A percentile compares a stretch with the other conserved stretches of the same genome.
These are phyloP conservation scores for Balakata baccata DNA, from an alignment of 345 rosid species.

Conservation along the genomic window DNA sequence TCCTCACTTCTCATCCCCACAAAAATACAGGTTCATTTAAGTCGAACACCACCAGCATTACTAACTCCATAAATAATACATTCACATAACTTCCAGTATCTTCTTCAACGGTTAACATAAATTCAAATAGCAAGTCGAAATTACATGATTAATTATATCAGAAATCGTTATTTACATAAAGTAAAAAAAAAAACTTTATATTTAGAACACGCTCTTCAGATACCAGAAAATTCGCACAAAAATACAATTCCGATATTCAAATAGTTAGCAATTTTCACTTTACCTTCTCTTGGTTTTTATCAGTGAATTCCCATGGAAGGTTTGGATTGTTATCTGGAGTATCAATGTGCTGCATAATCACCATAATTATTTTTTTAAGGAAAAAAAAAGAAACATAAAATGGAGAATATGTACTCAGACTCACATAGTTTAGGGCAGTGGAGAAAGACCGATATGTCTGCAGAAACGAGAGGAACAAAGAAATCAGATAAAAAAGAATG, in stretches of 20 bases:
- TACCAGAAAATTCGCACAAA: neutral
- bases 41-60: neutral
- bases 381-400: neutral
- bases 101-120: neutral
- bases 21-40: neutral
- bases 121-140: constrained; percentile 6
- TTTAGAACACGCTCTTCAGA: neutral
- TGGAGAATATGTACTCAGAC: constrained; percentile 15
- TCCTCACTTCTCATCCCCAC: neutral
- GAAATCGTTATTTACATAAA: neutral
- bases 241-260: neutral
- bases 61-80: no score
- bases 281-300: constrained; percentile 63
- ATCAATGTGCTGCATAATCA: constrained; percentile 64
- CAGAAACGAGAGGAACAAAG: constrained; percentile 2
- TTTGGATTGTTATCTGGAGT: constrained; percentile 89
- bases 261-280: neutral
- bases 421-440: constrained; percentile 87
- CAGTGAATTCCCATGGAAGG: constrained; percentile 77
- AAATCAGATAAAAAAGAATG: constrained; percentile 23
- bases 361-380: neutral
- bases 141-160: neutral
- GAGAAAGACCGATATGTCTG: constrained; percentile 73
- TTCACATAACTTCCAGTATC: neutral
- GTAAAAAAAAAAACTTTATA: neutral